Base-by-base conservation (phyloP, 345 rosid genomes). In the Camelina sativa region DNA sequence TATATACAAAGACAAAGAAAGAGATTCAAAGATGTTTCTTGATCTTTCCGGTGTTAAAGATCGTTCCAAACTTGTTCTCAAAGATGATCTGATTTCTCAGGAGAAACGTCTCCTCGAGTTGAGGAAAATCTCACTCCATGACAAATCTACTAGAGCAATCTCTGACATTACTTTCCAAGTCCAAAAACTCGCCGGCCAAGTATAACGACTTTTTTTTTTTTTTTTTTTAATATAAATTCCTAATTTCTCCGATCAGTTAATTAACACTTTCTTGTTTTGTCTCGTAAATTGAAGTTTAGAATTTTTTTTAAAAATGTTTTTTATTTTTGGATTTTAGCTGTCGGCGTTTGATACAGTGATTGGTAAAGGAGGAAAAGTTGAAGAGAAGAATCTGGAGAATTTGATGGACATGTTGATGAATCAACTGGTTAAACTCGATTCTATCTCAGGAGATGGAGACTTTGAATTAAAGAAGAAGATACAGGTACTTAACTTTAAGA, bases 1-100 rank as follows among this genome's bases (percentile, higher is more conserved):
- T 79, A 10, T 88, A 2, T 94, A 81, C 80, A 94, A 91, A 76
- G 92, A 88, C 77, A 94, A 88, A 77, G 98, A 91, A 87, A 91
- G 92, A 80, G 98, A 91, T 76, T 91, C 98, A n/a, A 90, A 84
- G 3, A 83, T 86, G 54, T 94, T 87, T 80, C 86, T 94, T 4
- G 98, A 94, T 79, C 84, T 82, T 7, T 86, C 72, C 1, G 97
- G 97, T 8, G 97, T 94, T 35, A 90, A 90, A 72, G 96, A 94
- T 83, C 76, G 84, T 80, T 94, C 98, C 6, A 94, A 90, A 72
- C 81, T 94, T n/a, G 86, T 88, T 52, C 87, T 94, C 3, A 60
- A 86, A 1, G 92, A 88, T 77, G 97, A 94, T 84, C 89, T 88
- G 6, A 66, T 89, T 60, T 87, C 95, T 67, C 96, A 87, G 52